phyloP scores from a whole-genome alignment of 371 early-diverging fungal species.

The Cokeromyces recurvatus region DNA sequence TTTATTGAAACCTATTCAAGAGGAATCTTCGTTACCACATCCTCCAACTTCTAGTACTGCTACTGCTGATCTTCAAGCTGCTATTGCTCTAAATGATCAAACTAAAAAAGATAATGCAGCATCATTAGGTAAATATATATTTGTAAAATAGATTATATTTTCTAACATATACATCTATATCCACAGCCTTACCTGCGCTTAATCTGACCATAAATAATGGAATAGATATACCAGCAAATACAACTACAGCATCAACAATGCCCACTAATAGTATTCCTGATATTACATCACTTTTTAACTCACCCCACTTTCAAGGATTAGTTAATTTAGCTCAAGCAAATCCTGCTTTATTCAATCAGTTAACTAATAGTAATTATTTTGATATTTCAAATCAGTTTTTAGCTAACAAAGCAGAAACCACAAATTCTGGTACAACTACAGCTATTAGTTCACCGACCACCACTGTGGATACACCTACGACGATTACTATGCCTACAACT shows the following conservation, averaged over 20 bases:
- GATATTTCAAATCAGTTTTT: slow-evolving; percentile 1
- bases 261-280: slow-evolving; percentile 9
- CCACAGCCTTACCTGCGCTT: too few relatives aligned
- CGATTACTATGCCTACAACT: slow-evolving; percentile 1
- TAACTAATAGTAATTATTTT: slow-evolving; percentile 17
- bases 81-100: slow-evolving; percentile 41
- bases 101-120: slow-evolving; percentile 29
- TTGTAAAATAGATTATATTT: too few relatives aligned
- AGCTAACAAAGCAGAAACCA: not conserved
- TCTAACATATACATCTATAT: too few relatives aligned
- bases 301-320: slow-evolving; percentile 24
- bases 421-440: not conserved
- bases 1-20: too few relatives aligned
- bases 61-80: slow-evolving; percentile 32
- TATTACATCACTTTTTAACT: slow-evolving; percentile 20
- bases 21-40: not conserved
- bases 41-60: slow-evolving; percentile 14
- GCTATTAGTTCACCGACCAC: slow-evolving; percentile 2
- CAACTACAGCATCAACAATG: not conserved
- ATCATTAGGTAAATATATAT: slow-evolving; percentile 14
- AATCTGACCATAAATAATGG: too few relatives aligned
- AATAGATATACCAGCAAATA: not conserved
- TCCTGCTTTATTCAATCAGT: slow-evolving; percentile 27
- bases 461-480: not conserved
- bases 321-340: slow-evolving; percentile 26